Conservation (phyloP, 345 rosid genomes). For the Ricinus communis region DNA sequence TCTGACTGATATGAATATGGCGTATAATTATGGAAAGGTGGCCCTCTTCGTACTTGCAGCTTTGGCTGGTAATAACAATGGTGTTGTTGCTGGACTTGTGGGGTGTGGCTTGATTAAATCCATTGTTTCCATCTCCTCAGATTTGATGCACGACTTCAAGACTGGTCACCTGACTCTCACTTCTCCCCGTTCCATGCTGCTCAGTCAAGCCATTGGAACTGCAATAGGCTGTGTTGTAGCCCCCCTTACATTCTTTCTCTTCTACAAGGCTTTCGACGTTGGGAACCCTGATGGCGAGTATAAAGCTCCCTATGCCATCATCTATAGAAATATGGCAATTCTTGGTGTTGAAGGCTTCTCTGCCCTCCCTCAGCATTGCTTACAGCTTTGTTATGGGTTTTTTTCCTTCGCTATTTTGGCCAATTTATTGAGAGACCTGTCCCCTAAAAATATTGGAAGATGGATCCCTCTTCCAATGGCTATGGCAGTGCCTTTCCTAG, state of each 20-base stretch:
- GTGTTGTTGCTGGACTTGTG: slow-evolving; percentile 83
- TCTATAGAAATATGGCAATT: slow-evolving; percentile 92
- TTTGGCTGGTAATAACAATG: slow-evolving; percentile 54
- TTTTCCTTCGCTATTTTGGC: slow-evolving; percentile 71
- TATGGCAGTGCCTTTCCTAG: slow-evolving; percentile 94
- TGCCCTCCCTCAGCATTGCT: slow-evolving; percentile 78
- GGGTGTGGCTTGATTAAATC: slow-evolving; percentile 93
- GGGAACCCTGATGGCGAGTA: slow-evolving; percentile 90
- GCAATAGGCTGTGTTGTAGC: slow-evolving; percentile 88
- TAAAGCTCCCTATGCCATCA: slow-evolving; percentile 90
- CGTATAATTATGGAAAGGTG: slow-evolving; percentile 87
- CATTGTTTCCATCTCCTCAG: slow-evolving; percentile 78
- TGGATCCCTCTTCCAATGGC: slow-evolving; percentile 96
- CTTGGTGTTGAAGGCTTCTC: slow-evolving; percentile 92
- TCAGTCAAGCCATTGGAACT: slow-evolving; percentile 82
- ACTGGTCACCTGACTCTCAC: slow-evolving; percentile 88
- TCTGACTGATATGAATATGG: slow-evolving; percentile 97
- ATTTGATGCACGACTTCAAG: slow-evolving; percentile 95
- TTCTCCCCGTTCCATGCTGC: slow-evolving; percentile 85
- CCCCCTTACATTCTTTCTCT: slow-evolving; percentile 77
- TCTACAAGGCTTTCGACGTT: slow-evolving; percentile 86
- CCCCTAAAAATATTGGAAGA: slow-evolving; percentile 51
- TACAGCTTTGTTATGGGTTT: slow-evolving; percentile 85
- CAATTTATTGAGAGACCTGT: slow-evolving; percentile 58
- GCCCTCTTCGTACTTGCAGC: slow-evolving; percentile 87